phyloP scores from a whole-genome alignment of 225 moss, liverwort and hornwort genomes.

The Polytrichum commune region DNA sequence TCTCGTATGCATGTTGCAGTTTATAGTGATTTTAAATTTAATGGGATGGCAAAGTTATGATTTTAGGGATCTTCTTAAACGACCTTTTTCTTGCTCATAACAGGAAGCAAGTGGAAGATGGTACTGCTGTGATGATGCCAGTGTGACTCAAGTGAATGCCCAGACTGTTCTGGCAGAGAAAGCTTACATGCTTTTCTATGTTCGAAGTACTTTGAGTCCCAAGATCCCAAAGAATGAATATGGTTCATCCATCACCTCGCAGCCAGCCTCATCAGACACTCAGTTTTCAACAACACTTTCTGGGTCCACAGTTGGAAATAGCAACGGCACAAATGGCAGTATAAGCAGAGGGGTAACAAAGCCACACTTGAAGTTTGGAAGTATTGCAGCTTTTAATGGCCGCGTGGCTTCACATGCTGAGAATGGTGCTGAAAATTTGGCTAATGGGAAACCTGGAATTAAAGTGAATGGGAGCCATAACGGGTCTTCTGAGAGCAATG shows the following conservation, averaged over 20 bases:
- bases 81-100: not conserved
- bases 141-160: constrained; percentile 50
- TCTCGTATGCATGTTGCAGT: no score
- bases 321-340: constrained; percentile 54
- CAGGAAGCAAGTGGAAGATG: constrained; percentile 78
- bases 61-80: no score
- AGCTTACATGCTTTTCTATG: constrained; percentile 68
- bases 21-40: no score
- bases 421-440: constrained; percentile 40
- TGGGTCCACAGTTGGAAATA: constrained; percentile 41
- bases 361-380: constrained; percentile 58
- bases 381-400: constrained; percentile 57
- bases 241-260: constrained; percentile 32
- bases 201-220: constrained; percentile 49
- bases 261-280: constrained; percentile 47
- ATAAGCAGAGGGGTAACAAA: constrained; percentile 51
- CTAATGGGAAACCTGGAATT: constrained; percentile 40
- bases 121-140: constrained; percentile 83
- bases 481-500: constrained; percentile 47
- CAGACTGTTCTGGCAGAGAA: constrained; percentile 58
- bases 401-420: constrained; percentile 33
- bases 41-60: no score
- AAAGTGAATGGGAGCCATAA: constrained; percentile 27
- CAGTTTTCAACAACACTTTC: constrained; percentile 52
- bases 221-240: constrained; percentile 46